Evolutionary conservation across 2,329 filamentous ascomycete species (phyloP), one percentile per base, ranked within the genome.

Genomic region (Colletotrichum navitas): DNA sequence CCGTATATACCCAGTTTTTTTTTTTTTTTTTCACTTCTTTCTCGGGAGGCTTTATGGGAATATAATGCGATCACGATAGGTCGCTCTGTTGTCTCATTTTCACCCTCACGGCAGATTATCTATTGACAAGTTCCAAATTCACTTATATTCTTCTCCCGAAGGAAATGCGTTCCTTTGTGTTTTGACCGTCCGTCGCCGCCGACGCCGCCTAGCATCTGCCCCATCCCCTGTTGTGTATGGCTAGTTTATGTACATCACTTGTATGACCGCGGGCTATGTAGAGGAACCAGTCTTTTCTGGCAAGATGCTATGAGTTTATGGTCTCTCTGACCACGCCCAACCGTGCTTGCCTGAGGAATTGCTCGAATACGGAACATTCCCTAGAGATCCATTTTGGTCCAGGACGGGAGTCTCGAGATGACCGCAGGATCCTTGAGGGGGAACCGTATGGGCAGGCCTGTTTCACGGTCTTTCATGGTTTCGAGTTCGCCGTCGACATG

Each of bases 361-460:
- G 76, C n/a, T 45, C 5, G 16, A 32, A 60, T 45, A 12, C 3
- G 24, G 39, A 79, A 71, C 76, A 78, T 78, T 79, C 77, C 80
- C 76, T 62, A 74, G 79, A 81, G 79, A 74, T 77, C 80, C 83
- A 78, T 83, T 82, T 83, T 83, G 81, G 81, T 76, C 78, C 21
- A 14, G 29, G 16, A 21, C 21, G 5, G 8, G 21, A 16, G 29
- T 49, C 47, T 49, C 12, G 47, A 24, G 47, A 49, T 49, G 47
- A 11, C 18, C 29, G 51, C 51, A 26, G 29, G 16, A 26, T 52
- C 29, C 18, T 10, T 5, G 16, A 6, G 29, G 16, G 4, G 29
- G 16, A 4, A 29, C 5, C 24, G 6, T 10, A 16, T 14, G 47
- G 24, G 11, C 12, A 49, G 47, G 47, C 11, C 12, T 41, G 45